Base-by-base conservation (phyloP, 768 basidiomycete genomes). In the Mycena pura region DNA sequence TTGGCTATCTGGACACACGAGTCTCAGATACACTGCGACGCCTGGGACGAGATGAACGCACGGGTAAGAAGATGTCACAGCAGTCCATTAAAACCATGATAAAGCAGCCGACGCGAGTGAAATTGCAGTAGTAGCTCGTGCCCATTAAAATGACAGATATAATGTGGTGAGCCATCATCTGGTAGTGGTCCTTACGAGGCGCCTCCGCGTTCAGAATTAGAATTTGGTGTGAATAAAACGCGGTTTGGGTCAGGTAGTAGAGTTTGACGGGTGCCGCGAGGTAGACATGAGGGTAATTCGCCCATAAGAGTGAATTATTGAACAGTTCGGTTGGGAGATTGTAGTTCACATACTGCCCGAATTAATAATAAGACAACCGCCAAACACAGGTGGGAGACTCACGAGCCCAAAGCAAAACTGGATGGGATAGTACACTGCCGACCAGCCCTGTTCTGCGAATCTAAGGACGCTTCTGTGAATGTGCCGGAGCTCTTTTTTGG, bases 391-490 rank as follows among this genome's bases (percentile, higher is more conserved):
- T 17, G 27, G 22, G 63, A 63, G n/a, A 88, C 95, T 75, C 71
- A 96, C 96, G 65, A 93, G 66, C 27, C 96, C 96, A 72, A 87
- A 87, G 21, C 74, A 74, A 84, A 91, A 96, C 66, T 89, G 91
- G 2, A 85, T 56, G 38, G 85, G 77, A 71, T 92, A 95, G 74
- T 96, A 99, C 47, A 93, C 74, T 43, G 88, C 82, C 32, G 86
- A 87, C 93, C 95, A 99, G 57, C 94, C 92, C 76, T 99, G 97
- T 74, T 99, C 97, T 3, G 94, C 93, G 71, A 99, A 99, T 68
- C 97, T 82, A 43, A 92, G 73, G 39, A 95, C 88, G 62, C 86
- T 88, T 70, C 90, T 82, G 60, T 89, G 85, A 59, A 92, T 78
- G 66, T 80, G 83, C 51, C 81, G 85, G 19, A 82, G 77, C 68